Evolutionary conservation across 2,329 filamentous ascomycete species (phyloP), one percentile per base, ranked within the genome.

Genomic region (Cordyceps javanica): DNA sequence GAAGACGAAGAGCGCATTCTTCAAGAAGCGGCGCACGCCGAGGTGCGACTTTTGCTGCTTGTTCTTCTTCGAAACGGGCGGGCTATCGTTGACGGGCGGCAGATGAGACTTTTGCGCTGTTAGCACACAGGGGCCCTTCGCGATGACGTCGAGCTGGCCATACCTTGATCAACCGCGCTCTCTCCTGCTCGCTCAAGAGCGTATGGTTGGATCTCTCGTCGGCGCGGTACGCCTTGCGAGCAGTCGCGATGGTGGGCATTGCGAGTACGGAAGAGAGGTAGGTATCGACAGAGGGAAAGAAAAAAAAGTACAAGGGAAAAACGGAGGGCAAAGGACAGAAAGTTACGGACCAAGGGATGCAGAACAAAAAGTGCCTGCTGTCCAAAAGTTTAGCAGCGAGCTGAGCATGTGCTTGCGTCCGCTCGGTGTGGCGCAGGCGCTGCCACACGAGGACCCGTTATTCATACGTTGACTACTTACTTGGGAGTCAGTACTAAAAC

Each of bases 1-100:
- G 41, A 90, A 70, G 55, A 85, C 70, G 71, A 91, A 81, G 42
- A 92, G 71, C 67, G 87, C 82, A 55, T 75, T 76, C 60, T 76
- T 77, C 44, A 90, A 65, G 66, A 89, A 84, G 57, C 79, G 80
- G 60, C 84, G 81, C 60, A 89, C 68, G 23, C 84, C 83, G 19
- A 86, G 72, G 48, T 75, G 75, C 21, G 76, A 76, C 34, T 71
- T 69, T 28, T 65, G 62, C 30, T 66, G 66, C 14, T 60, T 60
- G 62, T 63, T 56, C 61, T 61, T 58, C 62, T 59, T 64, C 67
- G 65, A 64, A 66, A 59, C 66, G 52, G 65, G 67, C 53, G 68
- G 68, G 49, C 60, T 57, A 53, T 73, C 72, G 63, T 65, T 71
- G 16, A 49, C 30, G 14, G 46, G 44, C 36, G 41, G 46, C 28